phyloP scores from a whole-genome alignment of 2,329 filamentous ascomycete genomes.

The Paraphoma sp. region DNA sequence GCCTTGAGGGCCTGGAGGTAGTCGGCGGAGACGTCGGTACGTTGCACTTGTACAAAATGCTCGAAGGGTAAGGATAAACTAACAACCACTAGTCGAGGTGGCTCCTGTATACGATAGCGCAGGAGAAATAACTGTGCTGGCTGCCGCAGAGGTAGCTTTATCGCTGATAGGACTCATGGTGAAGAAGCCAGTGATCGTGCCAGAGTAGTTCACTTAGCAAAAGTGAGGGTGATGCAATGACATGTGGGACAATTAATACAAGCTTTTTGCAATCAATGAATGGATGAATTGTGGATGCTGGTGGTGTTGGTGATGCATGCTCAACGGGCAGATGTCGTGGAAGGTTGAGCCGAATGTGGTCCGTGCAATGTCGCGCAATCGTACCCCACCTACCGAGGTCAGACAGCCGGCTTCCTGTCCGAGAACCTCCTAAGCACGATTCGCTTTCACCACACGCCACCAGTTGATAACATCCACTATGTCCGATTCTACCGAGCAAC shows the following conservation, averaged over 20 bases:
- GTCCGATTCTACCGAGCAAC: slow-evolving; percentile 41
- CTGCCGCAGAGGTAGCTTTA: slow-evolving; percentile 62
- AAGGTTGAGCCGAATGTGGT: slow-evolving; percentile 3
- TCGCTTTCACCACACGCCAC: slow-evolving; percentile 3
- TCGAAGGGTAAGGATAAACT: too few species aligned
- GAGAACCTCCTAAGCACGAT: slow-evolving; percentile 4
- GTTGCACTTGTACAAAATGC: slow-evolving; percentile 12
- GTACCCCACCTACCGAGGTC: slow-evolving; percentile 27
- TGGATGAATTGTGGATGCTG: not conserved
- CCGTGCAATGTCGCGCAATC: slow-evolving; percentile 15
- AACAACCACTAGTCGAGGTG: slow-evolving; percentile 59
- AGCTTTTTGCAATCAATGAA: too few species aligned
- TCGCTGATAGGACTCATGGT: slow-evolving; percentile 59
- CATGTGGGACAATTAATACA: too few species aligned
- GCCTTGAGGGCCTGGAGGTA: slow-evolving; percentile 63
- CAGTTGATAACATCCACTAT: slow-evolving; percentile 23
- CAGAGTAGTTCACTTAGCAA: not conserved
- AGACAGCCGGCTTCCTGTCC: slow-evolving; percentile 7
- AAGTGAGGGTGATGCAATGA: too few species aligned
- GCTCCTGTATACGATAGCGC: slow-evolving; percentile 67
- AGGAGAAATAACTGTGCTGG: slow-evolving; percentile 64
- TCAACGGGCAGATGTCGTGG: not conserved
- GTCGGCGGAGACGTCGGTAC: slow-evolving; percentile 64
- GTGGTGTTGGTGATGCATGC: not conserved
- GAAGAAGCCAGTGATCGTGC: slow-evolving; percentile 26